Base-by-base conservation (phyloP, 75 land plant genomes). In the Cryptomeria japonica region DNA sequence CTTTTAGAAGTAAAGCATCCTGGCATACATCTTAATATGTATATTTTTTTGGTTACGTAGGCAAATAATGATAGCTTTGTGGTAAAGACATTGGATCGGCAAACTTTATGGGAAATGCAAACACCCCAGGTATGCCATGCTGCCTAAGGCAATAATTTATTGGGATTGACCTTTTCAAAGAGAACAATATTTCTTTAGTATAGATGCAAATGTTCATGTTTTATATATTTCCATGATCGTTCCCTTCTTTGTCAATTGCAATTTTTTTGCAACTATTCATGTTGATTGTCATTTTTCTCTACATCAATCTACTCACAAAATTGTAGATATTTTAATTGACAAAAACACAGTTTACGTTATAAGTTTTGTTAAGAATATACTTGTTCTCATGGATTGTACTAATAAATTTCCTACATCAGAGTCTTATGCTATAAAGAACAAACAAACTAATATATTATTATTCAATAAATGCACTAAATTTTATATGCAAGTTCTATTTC, bases 21-120 rank as follows among this genome's bases (percentile, higher is more conserved):
- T 75, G 28, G 77, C 13, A 32, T 75, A 75, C 34, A 34, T 75
- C 77, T 10, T 75, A 68, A 68, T 75, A 64, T 25, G 22, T 11
- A 75, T 8, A 15, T 58, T 1, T 88, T 84, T 36, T 75, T 87
- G 18, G 19, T 49, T 80, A 22, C 38, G n/a, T 95, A 98, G 99
- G 99, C 98, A 89, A 93, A 93, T 82, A 89, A 76, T 87, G 92
- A 95, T 44, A 91, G 88, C 53, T 98, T 94, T 90, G 99, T 98
- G 7, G 94, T 92, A 31, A 94, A 76, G 87, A 98, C 99, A 75
- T 87, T 98, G 47, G 95, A 98, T 82, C 90, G 99, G 41, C 91
- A 92, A 84, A 90, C 92, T 0, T 94, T 98, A 44, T 98, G 99
- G 99, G 99, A 98, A 91, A 98, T 98, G 98, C 99, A 98, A 85